Percentiles rank a stretch among this genome's conserved stretches.
Conservation (phyloP, 2,329 filamentous ascomycete species). For the Penicillium sp. region DNA sequence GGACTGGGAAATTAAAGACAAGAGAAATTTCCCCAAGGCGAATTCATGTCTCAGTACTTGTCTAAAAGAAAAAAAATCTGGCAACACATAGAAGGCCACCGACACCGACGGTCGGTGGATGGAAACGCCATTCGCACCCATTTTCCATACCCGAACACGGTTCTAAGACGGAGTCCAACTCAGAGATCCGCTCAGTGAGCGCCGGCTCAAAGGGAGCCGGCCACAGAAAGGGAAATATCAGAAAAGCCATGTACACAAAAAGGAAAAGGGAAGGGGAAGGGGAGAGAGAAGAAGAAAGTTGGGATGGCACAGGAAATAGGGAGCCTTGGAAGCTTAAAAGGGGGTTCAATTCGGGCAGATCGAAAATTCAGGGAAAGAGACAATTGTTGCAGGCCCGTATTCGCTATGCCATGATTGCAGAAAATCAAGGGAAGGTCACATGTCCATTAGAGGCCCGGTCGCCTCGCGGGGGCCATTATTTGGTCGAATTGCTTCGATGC, state of each 20-base stretch:
- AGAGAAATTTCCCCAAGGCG: slow-evolving; percentile 24
- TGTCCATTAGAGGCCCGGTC: slow-evolving; percentile 23
- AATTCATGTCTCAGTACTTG: slow-evolving; percentile 36
- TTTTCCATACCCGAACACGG: slow-evolving; percentile 50
- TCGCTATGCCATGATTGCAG: slow-evolving; percentile 43
- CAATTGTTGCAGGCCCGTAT: slow-evolving; percentile 39
- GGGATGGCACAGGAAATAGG: slow-evolving; percentile 25
- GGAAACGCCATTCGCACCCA: slow-evolving; percentile 48
- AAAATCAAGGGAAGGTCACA: slow-evolving; percentile 30
- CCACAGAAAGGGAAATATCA: slow-evolving; percentile 40
- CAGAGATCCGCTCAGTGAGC: slow-evolving; percentile 37
- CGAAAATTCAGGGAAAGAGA: slow-evolving; percentile 33
- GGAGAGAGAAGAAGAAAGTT: slow-evolving; percentile 28
- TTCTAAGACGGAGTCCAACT: slow-evolving; percentile 46
- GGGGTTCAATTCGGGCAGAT: slow-evolving; percentile 27
- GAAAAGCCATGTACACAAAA: slow-evolving; percentile 49
- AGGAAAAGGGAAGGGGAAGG: slow-evolving; percentile 29
- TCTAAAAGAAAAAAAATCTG: slow-evolving; percentile 31
- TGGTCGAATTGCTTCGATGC: slow-evolving; percentile 49
- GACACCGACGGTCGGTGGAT: slow-evolving; percentile 35
- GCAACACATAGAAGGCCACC: slow-evolving; percentile 36
- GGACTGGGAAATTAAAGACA: slow-evolving; percentile 9
- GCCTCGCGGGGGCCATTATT: slow-evolving; percentile 33
- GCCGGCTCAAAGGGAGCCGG: slow-evolving; percentile 28
- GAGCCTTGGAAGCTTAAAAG: slow-evolving; percentile 18